Evolutionary conservation across 805 yeast genomes (phyloP), one percentile per base, ranked within the genome.

Genomic region (Metschnikowia colocasiae): DNA sequence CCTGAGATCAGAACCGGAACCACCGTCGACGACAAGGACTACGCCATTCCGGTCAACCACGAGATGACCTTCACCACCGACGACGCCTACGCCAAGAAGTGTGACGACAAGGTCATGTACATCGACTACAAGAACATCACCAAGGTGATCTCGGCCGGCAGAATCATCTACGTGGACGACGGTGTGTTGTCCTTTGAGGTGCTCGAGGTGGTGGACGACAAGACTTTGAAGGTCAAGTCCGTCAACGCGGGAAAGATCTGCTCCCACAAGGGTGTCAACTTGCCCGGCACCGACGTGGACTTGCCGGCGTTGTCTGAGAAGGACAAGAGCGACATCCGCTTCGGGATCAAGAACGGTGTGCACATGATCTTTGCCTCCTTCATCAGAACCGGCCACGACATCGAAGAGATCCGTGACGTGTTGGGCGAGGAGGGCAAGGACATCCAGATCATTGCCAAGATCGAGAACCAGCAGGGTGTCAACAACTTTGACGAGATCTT

Each of bases 1-100:
- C 99, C 99, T 55, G 99, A 94, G 78, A 94, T 94, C 77, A 88
- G 99, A 82, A 92, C 99, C 50, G 99, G 99, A 73, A 83, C 90
- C 71, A 94, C 99, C 61, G 69, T 73, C 55, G 87, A 79, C 63
- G 87, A 81, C 50, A 71, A 73, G 52, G 99, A 94, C 68, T 89
- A 73, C 74, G 85, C 96, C 64, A 86, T 94, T 63, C 72, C 79
- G 38, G 79, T 94, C 52, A 83, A 82, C 74, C 96, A 89, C 72
- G 92, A 85, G 71, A 87, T 94, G 95, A 82, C 76, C 66, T 87
- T 94, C 79, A 75, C 97, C 68, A 94, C 98, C 53, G 95, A 92
- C 70, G 92, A 83, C 47, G 76, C 79, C 59, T 92, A 80, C 78
- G 75, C 81, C 59, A 78, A 74, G 68, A 66, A 74, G 59, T 86